phyloP scores from a whole-genome alignment of 305 asterid genomes.

The Rubia balearica region DNA sequence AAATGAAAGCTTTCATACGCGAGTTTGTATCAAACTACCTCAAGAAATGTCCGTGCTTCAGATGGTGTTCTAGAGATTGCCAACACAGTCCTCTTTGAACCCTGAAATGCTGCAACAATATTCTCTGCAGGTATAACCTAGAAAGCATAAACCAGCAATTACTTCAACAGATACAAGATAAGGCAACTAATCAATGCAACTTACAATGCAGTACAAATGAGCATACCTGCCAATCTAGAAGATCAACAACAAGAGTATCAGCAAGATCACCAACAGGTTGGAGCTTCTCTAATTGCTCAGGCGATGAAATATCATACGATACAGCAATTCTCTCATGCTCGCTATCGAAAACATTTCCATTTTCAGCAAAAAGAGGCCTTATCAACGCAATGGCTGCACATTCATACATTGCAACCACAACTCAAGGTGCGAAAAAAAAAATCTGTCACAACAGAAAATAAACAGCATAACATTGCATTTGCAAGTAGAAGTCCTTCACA shows the following conservation, averaged over 20 bases:
- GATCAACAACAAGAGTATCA: constrained; percentile 55
- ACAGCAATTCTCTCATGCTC: constrained; percentile 44
- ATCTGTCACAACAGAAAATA: neutral
- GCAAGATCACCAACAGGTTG: constrained; percentile 38
- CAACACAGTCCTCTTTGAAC: constrained; percentile 52
- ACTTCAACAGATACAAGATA: neutral
- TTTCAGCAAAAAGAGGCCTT: constrained; percentile 58
- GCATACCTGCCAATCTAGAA: constrained; percentile 71
- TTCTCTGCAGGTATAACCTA: constrained; percentile 91
- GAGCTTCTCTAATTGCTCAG: constrained; percentile 57
- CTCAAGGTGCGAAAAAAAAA: neutral
- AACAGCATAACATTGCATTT: neutral
- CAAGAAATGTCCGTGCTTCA: constrained; percentile 71
- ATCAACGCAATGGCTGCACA: constrained; percentile 70
- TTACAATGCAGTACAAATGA: neutral
- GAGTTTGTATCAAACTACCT: constrained; percentile 38
- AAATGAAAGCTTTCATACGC: neutral
- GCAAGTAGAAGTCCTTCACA: no score
- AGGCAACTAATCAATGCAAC: neutral
- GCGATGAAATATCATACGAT: constrained; percentile 54
- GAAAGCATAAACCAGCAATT: neutral
- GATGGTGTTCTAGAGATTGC: constrained; percentile 61
- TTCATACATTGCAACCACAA: constrained; percentile 15
- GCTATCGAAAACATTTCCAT: constrained; percentile 44
- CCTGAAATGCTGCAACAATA: constrained; percentile 75